A percentile compares a stretch with the other conserved stretches of the same genome.
Conservation (phyloP, 305 asterid genomes). For the Fraxinus albicans region DNA sequence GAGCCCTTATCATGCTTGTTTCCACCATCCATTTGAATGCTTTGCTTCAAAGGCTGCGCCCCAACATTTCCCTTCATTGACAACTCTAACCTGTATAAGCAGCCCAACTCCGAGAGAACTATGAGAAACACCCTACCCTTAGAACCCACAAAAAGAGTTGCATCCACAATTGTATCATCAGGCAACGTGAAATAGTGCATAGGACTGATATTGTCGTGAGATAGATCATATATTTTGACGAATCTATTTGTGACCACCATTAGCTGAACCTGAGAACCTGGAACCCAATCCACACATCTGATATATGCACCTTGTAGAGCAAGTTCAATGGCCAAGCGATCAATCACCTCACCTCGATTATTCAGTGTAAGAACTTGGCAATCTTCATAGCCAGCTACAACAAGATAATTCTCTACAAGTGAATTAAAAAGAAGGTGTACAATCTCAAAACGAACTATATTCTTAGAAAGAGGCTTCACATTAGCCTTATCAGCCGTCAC, state of each 20-base stretch:
- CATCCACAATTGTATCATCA: slow-evolving; percentile 81
- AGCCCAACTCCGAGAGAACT: slow-evolving; percentile 83
- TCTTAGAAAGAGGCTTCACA: slow-evolving; percentile 98
- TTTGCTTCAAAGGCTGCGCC: slow-evolving; percentile 79
- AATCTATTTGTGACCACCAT: slow-evolving; percentile 95
- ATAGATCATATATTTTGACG: slow-evolving; percentile 90
- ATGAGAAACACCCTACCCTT: slow-evolving; percentile 73
- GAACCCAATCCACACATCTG: slow-evolving; percentile 92
- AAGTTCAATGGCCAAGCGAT: slow-evolving; percentile 94
- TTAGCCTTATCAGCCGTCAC: slow-evolving; percentile 98
- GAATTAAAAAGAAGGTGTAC: slow-evolving; percentile 89
- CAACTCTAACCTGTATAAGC: slow-evolving; percentile 86
- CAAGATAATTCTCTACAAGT: slow-evolving; percentile 84
- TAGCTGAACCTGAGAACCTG: slow-evolving; percentile 97
- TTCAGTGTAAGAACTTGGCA: slow-evolving; percentile 96
- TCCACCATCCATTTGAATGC: slow-evolving; percentile 69
- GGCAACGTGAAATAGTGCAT: slow-evolving; percentile 83
- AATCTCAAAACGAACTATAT: slow-evolving; percentile 94
- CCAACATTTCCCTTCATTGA: slow-evolving; percentile 80
- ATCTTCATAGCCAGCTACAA: slow-evolving; percentile 98
- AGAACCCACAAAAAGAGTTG: slow-evolving; percentile 77
- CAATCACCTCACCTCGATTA: slow-evolving; percentile 98
- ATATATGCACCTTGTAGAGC: slow-evolving; percentile 98
- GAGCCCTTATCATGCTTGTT: slow-evolving; percentile 63
- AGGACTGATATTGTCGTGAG: slow-evolving; percentile 96